These are phyloP conservation scores for Larix sibirica DNA, from an alignment of 83 land plant species.

Conservation along the genomic window DNA sequence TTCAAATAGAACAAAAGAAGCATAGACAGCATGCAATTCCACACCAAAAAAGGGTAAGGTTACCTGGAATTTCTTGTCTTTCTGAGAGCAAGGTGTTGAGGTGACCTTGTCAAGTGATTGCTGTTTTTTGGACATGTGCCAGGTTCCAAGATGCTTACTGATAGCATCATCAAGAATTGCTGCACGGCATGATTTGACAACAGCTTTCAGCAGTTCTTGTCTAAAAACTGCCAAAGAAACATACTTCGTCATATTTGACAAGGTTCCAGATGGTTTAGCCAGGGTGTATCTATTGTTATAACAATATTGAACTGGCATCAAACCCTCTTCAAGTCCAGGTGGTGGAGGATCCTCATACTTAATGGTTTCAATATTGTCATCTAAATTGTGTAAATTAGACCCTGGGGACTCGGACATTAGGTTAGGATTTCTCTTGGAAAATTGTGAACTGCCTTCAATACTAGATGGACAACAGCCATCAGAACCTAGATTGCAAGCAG, in stretches of 20 bases:
- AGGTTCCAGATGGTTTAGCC: constrained; percentile 16
- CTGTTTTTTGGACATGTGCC: constrained; percentile 1
- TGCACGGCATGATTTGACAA: constrained; percentile 35
- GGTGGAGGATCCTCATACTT: constrained; percentile 41
- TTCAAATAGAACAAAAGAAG: not conserved
- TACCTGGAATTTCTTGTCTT: not conserved
- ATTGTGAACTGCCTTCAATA: not conserved
- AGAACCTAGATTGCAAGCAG: not conserved
- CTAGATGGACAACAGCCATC: not conserved
- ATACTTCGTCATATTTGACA: constrained; percentile 25
- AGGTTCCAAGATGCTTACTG: not conserved
- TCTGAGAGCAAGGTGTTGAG: not conserved
- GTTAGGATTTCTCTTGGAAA: not conserved
- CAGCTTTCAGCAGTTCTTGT: constrained; percentile 50
- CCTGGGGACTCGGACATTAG: not conserved
- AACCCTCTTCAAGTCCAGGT: constrained; percentile 40
- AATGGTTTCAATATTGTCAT: not conserved
- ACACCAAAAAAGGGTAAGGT: not conserved
- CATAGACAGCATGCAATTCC: not conserved
- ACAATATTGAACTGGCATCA: constrained; percentile 8
- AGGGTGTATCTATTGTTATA: constrained; percentile 7
- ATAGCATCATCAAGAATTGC: constrained; percentile 19
- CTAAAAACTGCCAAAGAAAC: constrained; percentile 42
- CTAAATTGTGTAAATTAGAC: not conserved
- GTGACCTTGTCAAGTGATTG: not conserved